A percentile compares a stretch with the other conserved stretches of the same genome.
These are phyloP conservation scores for Blastobotrys malaysiensis DNA, from an alignment of 1,139 yeast species.

Conservation along the genomic window DNA sequence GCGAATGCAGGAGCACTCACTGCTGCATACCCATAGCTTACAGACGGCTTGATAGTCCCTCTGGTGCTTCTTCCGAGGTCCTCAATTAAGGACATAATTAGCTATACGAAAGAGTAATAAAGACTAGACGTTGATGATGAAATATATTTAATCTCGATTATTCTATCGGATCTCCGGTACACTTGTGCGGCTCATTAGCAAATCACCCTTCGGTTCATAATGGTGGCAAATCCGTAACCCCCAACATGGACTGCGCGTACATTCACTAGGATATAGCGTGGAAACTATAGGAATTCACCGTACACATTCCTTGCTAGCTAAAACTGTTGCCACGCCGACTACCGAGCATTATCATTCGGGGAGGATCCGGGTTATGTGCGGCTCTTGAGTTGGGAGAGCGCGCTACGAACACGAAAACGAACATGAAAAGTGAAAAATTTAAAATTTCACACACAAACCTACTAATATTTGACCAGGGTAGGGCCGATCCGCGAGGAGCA, in stretches of 20 bases:
- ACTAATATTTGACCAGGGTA: neutral
- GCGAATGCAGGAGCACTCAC: neutral
- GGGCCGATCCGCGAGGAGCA: neutral
- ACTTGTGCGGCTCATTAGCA: no score
- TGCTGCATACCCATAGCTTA: conserved; percentile 7
- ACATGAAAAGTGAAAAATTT: neutral
- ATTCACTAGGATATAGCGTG: no score
- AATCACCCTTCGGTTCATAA: no score
- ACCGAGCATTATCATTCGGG: no score
- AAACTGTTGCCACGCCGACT: no score
- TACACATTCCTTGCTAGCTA: no score
- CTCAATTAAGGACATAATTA: conserved; percentile 15
- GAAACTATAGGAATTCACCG: no score
- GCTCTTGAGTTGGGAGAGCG: no score
- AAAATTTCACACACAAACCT: neutral
- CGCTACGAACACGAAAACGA: neutral
- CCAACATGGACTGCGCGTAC: no score
- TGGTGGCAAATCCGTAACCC: no score
- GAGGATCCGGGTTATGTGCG: no score
- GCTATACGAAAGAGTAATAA: no score
- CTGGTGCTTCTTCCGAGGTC: conserved; percentile 11
- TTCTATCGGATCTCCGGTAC: neutral
- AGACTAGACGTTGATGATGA: neutral
- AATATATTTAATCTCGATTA: neutral
- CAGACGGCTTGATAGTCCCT: conserved; percentile 5